Percentiles rank a stretch among this genome's conserved stretches.
Conservation (phyloP, 441 rosid species). For the Pelargonium myrrhifolium region DNA sequence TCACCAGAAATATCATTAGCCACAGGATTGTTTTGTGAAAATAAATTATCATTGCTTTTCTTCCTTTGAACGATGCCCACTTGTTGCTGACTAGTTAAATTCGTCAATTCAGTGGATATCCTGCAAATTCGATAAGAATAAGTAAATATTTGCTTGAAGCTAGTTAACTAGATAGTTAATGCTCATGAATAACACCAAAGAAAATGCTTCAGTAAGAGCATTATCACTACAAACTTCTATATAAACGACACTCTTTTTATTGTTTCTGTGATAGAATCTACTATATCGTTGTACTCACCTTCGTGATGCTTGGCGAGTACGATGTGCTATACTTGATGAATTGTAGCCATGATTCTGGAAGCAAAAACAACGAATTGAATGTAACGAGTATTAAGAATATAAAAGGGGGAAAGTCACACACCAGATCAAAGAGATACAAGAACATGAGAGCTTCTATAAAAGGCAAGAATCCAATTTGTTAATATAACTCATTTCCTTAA, state of each 20-base stretch:
- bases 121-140: slow-evolving; percentile 25
- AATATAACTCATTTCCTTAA: not conserved
- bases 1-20: slow-evolving; percentile 30
- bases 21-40: slow-evolving; percentile 21
- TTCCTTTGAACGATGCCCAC: slow-evolving; percentile 32
- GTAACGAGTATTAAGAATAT: not conserved
- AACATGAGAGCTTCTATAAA: not conserved
- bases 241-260: not conserved
- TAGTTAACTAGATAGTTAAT: not conserved
- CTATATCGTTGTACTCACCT: slow-evolving; percentile 27
- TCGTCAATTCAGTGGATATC: slow-evolving; percentile 45
- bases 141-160: not conserved
- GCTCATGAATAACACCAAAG: not conserved
- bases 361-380: slow-evolving; percentile 11
- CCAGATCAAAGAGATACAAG: not conserved
- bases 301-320: slow-evolving; percentile 52
- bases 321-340: slow-evolving; percentile 44
- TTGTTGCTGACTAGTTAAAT: slow-evolving; percentile 34
- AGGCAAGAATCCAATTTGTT: not conserved
- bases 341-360: slow-evolving; percentile 42
- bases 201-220: not conserved
- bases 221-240: not conserved
- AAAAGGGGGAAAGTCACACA: not conserved
- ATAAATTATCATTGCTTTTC: slow-evolving; percentile 37
- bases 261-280: not conserved